Base-by-base conservation (phyloP, 371 early-diverging fungal species). In the Umbelopsis sp. region DNA sequence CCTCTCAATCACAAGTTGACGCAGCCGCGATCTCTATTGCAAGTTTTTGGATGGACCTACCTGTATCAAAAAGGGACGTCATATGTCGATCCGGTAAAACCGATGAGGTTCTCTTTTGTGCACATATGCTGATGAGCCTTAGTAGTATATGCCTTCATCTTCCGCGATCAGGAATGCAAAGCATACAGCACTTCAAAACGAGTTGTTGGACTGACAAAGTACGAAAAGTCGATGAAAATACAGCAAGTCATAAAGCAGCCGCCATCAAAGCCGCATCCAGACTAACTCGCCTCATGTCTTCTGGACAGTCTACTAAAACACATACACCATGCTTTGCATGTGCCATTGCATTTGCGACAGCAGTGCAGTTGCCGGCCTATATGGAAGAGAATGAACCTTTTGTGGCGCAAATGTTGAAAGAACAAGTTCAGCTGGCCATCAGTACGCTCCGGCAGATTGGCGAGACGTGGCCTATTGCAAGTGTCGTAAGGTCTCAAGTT, bases 61-160 rank as follows among this genome's bases (percentile, higher is more conserved):
- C 52, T 4, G 24, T 11, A 1, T 8, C 22, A 2, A 51, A 51
- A 51, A 3, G 52, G 20, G 52, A 51, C 12, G 52, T 51, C 8
- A 11, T 51, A 9, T 51, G 25, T 29, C 52, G 52, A 24, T 20
- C 52, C 20, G 52, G 52, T 51, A 51, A 51, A 29, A 51, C 24
- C 6, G 52, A 51, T 24, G 52, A 51, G 24, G 52, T 51, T 14
- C 52, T 51, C 24, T 22, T 51, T 51, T 51, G 52, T 25, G 52
- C 52, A 9, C 52, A 51, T 9, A 51, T 51, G 52, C 52, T 51
- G 24, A 51, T 51, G 9, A 51, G 25, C 11, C 52, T 51, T 3
- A 29, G 52, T 51, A 51, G 52, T 14, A 51, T 51, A 3, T 51
- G 52, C 20, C 52, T 51, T 51, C 52, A 51, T 51, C 52, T 51